A percentile compares a stretch with the other conserved stretches of the same genome.
Evolutionary conservation across 2,329 filamentous ascomycete species (phyloP).

Genomic region (Colletotrichum abscissum): DNA sequence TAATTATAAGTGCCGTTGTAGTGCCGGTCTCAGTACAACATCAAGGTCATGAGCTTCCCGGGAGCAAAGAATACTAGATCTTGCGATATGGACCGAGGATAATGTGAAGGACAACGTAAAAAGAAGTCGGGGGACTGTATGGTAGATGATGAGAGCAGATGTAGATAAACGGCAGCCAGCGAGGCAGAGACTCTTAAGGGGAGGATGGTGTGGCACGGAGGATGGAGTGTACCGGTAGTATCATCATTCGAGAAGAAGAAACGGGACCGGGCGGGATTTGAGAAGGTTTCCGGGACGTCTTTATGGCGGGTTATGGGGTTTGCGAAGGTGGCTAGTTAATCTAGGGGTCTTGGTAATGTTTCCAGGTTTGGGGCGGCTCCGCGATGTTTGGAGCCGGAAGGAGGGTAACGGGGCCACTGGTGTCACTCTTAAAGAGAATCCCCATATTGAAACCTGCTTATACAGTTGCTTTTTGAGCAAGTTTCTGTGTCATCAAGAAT

Average conservation of each 20-base stretch:
- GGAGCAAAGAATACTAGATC: background rate
- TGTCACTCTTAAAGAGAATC: background rate
- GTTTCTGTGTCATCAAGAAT: constrained; percentile 14
- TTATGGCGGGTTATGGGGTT: background rate
- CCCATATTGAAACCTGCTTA: background rate
- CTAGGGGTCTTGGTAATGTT: constrained; percentile 19
- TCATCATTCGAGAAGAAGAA: constrained; percentile 7
- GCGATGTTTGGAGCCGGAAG: constrained; percentile 11
- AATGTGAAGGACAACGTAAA: background rate
- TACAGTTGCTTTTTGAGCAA: constrained; percentile 17
- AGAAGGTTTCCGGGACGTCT: constrained; percentile 9
- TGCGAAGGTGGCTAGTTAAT: constrained; percentile 6
- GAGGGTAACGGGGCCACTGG: background rate
- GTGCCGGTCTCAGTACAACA: background rate
- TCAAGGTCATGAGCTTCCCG: background rate
- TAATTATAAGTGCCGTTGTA: background rate
- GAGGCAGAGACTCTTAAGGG: constrained; percentile 11
- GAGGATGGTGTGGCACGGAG: constrained; percentile 4
- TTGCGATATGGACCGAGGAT: background rate
- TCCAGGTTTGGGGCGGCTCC: constrained; percentile 17
- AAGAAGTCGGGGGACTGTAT: background rate
- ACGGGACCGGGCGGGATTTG: constrained; percentile 19
- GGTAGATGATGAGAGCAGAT: background rate
- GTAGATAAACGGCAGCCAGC: background rate
- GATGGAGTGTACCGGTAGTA: constrained; percentile 4